Conservation (phyloP, 805 yeast genomes). For the Candida golubevii region DNA sequence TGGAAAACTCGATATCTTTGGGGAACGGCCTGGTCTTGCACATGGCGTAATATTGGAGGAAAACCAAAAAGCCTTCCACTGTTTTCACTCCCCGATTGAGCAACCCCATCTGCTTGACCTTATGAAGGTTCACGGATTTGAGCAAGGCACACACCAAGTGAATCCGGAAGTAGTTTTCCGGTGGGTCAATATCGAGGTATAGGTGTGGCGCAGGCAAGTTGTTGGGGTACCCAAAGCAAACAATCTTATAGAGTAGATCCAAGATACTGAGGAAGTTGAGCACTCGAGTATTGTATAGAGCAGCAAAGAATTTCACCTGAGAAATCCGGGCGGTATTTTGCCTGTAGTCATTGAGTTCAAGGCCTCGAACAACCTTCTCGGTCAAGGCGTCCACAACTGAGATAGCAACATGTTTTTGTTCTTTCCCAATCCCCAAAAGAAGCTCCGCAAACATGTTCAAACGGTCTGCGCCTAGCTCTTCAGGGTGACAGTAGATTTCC, state of each 20-base stretch:
- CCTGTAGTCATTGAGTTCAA: constrained; percentile 61
- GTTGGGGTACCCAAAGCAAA: constrained; percentile 62
- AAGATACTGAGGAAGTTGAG: constrained; percentile 44
- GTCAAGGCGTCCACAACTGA: constrained; percentile 55
- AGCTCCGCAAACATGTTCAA: constrained; percentile 48
- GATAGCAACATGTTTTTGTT: constrained; percentile 39
- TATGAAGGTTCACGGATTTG: constrained; percentile 14
- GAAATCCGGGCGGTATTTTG: constrained; percentile 59
- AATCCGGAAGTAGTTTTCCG: constrained; percentile 68
- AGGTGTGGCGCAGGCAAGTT: constrained; percentile 53
- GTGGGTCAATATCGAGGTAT: constrained; percentile 48
- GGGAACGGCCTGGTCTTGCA: constrained; percentile 63
- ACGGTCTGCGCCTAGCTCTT: constrained; percentile 55
- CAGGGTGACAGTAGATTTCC: constrained; percentile 54
- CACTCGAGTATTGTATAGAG: constrained; percentile 47
- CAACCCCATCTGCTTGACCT: constrained; percentile 3
- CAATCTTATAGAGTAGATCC: constrained; percentile 50
- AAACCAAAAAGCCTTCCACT: constrained; percentile 41
- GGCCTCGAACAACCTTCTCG: constrained; percentile 60
- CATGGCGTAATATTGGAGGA: constrained; percentile 67
- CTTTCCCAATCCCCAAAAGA: constrained; percentile 25
- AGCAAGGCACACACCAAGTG: constrained; percentile 42
- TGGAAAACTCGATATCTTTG: constrained; percentile 51
- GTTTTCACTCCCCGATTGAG: constrained; percentile 12
- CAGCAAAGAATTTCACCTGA: constrained; percentile 55